These are phyloP conservation scores for Monilinia vaccinii-corymbosi DNA, from an alignment of 2,329 filamentous ascomycete species.

Conservation along the genomic window DNA sequence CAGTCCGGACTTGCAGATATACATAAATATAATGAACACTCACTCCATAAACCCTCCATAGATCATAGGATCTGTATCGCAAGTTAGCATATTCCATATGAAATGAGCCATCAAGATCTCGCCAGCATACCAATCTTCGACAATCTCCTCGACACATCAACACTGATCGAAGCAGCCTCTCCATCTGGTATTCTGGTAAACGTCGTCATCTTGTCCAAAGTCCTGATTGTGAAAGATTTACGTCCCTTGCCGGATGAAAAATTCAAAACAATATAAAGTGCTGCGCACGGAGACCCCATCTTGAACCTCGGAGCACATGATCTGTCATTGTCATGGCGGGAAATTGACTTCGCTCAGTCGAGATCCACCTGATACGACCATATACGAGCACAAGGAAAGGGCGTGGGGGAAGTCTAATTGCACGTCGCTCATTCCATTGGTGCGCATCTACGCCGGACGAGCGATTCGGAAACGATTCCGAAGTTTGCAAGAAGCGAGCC, in stretches of 20 bases:
- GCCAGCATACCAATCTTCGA: conserved; percentile 47
- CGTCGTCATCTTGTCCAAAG: conserved; percentile 49
- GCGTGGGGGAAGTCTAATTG: background rate
- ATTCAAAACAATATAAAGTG: background rate
- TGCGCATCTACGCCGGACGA: conserved; percentile 5
- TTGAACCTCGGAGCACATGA: conserved; percentile 3
- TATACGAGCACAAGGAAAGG: background rate
- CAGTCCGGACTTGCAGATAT: background rate
- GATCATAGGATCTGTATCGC: conserved; percentile 53
- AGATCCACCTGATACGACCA: background rate
- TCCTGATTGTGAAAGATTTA: background rate
- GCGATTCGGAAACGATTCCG: background rate
- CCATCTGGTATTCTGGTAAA: conserved; percentile 58
- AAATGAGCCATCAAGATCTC: background rate
- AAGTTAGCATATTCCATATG: background rate
- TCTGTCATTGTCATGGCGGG: background rate
- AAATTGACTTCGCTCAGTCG: background rate
- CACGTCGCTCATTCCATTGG: background rate
- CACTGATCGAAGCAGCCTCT: conserved; percentile 53
- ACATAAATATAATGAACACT: conserved; percentile 26
- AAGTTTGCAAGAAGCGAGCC: conserved; percentile 4
- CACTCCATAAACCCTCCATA: conserved; percentile 82
- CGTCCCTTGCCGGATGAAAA: background rate
- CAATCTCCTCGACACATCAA: conserved; percentile 56
- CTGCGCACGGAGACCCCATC: conserved; percentile 1